Evolutionary conservation across 2,329 filamentous ascomycete species (phyloP).

Genomic region (Calonectria hongkongensis): DNA sequence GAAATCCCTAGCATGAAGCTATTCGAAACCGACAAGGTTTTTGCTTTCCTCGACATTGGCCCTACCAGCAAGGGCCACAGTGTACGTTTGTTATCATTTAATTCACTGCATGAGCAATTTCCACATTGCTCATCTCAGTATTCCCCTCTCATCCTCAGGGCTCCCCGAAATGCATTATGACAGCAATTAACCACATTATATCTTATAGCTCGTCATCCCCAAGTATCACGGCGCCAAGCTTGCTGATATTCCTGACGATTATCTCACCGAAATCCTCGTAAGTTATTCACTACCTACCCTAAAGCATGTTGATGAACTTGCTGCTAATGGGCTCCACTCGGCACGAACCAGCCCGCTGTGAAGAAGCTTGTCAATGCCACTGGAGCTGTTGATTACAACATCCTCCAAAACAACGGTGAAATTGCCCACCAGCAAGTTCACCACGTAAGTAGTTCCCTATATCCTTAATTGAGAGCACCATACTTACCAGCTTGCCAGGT

Average conservation of each 20-base stretch:
- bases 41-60: conserved; percentile 97
- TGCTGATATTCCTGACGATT: conserved; percentile 92
- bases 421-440: conserved; percentile 95
- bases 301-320: no score
- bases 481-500: conserved; percentile 71
- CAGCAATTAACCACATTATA: conserved; percentile 19
- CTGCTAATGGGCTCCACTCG: not conserved
- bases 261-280: conserved; percentile 88
- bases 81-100: conserved; percentile 70
- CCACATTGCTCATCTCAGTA: not conserved
- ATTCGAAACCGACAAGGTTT: conserved; percentile 93
- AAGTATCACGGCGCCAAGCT: conserved; percentile 96
- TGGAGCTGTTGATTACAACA: conserved; percentile 89
- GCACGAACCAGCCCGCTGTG: conserved; percentile 66
- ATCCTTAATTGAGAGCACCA: not conserved
- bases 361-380: conserved; percentile 90
- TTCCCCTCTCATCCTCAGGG: conserved; percentile 26
- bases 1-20: conserved; percentile 98
- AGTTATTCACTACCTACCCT: conserved; percentile 49
- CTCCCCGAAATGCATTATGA: not conserved
- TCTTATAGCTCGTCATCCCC: conserved; percentile 89
- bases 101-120: not conserved
- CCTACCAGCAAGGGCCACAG: conserved; percentile 92
- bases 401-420: conserved; percentile 96
- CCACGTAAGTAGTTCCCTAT: conserved; percentile 78